Evolutionary conservation across 306 rosid species (phyloP).

Genomic region (Quercus berberidifolia): DNA sequence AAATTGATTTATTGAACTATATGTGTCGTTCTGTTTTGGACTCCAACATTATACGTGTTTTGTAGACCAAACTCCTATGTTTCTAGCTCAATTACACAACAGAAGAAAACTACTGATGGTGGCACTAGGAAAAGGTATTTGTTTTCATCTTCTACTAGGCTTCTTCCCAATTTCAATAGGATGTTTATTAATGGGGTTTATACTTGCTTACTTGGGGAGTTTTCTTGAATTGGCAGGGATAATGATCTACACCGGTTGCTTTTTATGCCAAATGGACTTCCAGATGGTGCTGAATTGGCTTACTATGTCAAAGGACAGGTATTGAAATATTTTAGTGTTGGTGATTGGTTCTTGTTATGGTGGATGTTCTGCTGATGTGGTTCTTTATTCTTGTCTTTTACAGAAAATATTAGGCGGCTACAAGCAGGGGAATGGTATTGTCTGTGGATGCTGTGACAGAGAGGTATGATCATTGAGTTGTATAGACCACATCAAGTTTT

Average conservation of each 20-base stretch:
- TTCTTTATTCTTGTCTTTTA: constrained; percentile 4
- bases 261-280: constrained; percentile 96
- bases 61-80: constrained; percentile 51
- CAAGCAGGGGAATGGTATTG: constrained; percentile 93
- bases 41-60: constrained; percentile 11
- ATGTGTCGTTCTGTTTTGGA: constrained; percentile 16
- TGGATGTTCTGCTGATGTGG: constrained; percentile 11
- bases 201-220: not conserved
- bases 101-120: constrained; percentile 65
- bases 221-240: constrained; percentile 58
- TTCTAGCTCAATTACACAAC: constrained; percentile 33
- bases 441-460: constrained; percentile 73
- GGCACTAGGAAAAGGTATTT: constrained; percentile 76
- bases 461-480: constrained; percentile 55
- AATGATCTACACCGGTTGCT: constrained; percentile 88
- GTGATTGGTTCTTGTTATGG: constrained; percentile 6
- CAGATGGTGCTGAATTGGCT: constrained; percentile 97
- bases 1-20: constrained; percentile 10
- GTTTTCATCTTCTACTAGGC: not conserved
- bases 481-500: constrained; percentile 2
- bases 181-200: not conserved
- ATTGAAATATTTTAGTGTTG: constrained; percentile 7
- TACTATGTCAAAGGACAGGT: constrained; percentile 98
- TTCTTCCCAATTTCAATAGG: not conserved
- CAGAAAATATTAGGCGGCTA: constrained; percentile 92